These are phyloP conservation scores for Cutaneotrichosporon sp. DNA, from an alignment of 1,284 basidiomycete genomes.

Conservation along the genomic window DNA sequence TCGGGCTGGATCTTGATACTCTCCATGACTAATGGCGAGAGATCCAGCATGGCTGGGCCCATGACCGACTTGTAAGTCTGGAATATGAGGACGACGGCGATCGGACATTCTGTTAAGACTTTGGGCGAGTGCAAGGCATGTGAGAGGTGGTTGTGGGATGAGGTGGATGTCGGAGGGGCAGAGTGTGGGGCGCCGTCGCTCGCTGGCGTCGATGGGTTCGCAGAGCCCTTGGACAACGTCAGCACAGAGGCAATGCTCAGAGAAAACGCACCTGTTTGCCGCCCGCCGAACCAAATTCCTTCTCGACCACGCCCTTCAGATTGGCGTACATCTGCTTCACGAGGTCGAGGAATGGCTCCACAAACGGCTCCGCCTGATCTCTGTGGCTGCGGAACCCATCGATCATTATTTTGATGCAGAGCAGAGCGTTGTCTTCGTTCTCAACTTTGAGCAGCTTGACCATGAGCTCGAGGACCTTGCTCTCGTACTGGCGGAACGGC, in stretches of 20 bases:
- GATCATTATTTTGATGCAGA: constrained; percentile 86
- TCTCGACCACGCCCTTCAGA: constrained; percentile 67
- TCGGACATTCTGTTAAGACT: constrained; percentile 88
- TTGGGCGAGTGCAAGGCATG: constrained; percentile 76
- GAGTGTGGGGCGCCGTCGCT: constrained; percentile 18
- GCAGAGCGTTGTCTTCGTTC: constrained; percentile 92
- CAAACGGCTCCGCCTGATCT: constrained; percentile 68
- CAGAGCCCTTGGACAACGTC: constrained; percentile 3
- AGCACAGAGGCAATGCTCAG: not conserved
- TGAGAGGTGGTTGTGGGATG: constrained; percentile 19
- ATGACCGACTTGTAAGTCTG: constrained; percentile 70
- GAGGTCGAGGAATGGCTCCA: constrained; percentile 73
- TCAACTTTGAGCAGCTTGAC: constrained; percentile 79
- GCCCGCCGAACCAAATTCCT: constrained; percentile 56
- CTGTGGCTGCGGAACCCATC: constrained; percentile 57
- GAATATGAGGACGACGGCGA: constrained; percentile 86
- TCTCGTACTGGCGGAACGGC: constrained; percentile 64
- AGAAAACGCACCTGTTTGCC: constrained; percentile 23
- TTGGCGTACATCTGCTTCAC: constrained; percentile 70
- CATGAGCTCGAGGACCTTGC: constrained; percentile 66
- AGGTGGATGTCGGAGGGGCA: constrained; percentile 12
- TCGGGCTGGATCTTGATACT: constrained; percentile 73
- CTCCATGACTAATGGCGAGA: constrained; percentile 68
- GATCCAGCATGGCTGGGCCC: constrained; percentile 62
- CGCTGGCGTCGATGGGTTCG: constrained; percentile 6